A percentile compares a stretch with the other conserved stretches of the same genome.
phyloP scores from a whole-genome alignment of 306 rosid genomes.

The Malus fusca region DNA sequence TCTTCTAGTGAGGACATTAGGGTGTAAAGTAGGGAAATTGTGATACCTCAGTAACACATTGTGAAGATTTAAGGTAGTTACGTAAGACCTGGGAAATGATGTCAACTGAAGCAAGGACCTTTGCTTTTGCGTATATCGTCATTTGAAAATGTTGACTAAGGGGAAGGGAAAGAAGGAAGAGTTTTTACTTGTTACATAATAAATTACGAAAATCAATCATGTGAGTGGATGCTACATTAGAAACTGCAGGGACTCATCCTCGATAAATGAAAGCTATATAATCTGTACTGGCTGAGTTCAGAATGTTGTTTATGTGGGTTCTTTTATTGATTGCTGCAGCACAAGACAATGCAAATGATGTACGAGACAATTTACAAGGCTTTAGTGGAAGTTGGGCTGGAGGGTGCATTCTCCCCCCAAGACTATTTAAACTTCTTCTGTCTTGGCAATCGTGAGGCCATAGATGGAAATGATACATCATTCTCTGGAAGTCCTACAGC shows the following conservation, averaged over 20 bases:
- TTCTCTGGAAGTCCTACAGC: conserved; percentile 49
- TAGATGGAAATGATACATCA: conserved; percentile 30
- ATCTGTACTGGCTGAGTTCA: neutral
- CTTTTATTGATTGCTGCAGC: conserved; percentile 37
- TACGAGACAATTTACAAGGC: conserved; percentile 85
- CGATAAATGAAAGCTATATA: neutral
- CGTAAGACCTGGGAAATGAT: neutral
- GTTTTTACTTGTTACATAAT: too few species aligned
- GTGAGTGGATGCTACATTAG: neutral
- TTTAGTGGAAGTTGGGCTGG: conserved; percentile 80
- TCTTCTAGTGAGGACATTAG: neutral
- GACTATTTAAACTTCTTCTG: conserved; percentile 95
- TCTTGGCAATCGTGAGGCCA: conserved; percentile 84
- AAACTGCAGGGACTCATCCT: neutral
- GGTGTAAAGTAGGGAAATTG: neutral
- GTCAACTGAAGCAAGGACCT: neutral
- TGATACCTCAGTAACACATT: neutral
- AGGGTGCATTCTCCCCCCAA: conserved; percentile 66
- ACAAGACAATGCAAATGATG: conserved; percentile 99
- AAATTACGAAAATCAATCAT: too few species aligned
- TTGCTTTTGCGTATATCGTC: neutral
- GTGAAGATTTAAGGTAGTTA: neutral
- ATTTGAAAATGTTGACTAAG: neutral
- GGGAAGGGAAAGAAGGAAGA: neutral
- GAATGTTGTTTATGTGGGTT: conserved; percentile 1